Evolutionary conservation across 2,329 filamentous ascomycete genomes (phyloP).

Genomic region (Penicillium decumbens): DNA sequence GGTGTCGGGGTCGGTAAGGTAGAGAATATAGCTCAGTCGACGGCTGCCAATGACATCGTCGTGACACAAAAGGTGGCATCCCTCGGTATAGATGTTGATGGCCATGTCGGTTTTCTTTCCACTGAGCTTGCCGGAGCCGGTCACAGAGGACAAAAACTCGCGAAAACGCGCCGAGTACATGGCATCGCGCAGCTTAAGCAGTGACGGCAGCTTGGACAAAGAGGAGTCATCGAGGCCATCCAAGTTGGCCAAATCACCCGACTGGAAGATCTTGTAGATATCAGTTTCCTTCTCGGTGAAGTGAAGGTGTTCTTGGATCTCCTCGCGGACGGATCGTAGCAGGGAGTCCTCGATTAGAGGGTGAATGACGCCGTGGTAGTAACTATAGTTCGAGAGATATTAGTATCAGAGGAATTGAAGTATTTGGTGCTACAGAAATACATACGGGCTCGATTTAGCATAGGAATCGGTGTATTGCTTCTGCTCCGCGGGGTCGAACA

Average conservation of each 20-base stretch:
- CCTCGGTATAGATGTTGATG: constrained; percentile 96
- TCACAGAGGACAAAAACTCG: constrained; percentile 80
- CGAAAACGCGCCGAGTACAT: constrained; percentile 89
- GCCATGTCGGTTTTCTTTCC: constrained; percentile 98
- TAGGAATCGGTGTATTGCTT: constrained; percentile 44
- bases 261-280: constrained; percentile 99
- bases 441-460: constrained; percentile 42
- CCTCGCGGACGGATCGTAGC: constrained; percentile 77
- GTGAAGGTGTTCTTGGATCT: constrained; percentile 84
- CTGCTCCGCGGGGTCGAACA: constrained; percentile 41
- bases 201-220: constrained; percentile 76
- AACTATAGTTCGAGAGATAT: constrained; percentile 44
- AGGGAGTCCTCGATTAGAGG: constrained; percentile 73
- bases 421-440: constrained; percentile 4
- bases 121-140: constrained; percentile 78
- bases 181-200: constrained; percentile 88
- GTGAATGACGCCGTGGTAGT: constrained; percentile 89
- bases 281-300: constrained; percentile 99
- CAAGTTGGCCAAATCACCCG: constrained; percentile 91
- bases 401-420: constrained; percentile 1
- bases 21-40: constrained; percentile 93
- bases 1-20: constrained; percentile 85
- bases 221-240: constrained; percentile 87
- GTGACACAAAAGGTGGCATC: constrained; percentile 91
- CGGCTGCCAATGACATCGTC: constrained; percentile 98